phyloP scores from a whole-genome alignment of 768 basidiomycete genomes.

The Cytidiella melzeri region DNA sequence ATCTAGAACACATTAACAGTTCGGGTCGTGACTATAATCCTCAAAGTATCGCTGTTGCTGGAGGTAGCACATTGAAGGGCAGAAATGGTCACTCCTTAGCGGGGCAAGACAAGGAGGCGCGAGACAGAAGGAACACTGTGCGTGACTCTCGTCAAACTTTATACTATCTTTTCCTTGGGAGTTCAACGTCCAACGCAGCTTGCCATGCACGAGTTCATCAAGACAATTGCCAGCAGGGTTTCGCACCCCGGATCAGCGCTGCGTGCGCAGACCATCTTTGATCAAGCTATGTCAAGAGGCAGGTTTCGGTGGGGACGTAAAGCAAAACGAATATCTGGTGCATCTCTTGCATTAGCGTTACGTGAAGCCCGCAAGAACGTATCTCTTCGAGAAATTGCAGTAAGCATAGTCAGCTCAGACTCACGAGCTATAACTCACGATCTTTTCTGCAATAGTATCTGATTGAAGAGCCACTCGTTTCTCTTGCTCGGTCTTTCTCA shows the following conservation, averaged over 20 bases:
- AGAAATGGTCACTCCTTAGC: slow-evolving; percentile 54
- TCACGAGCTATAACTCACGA: slow-evolving; percentile 8
- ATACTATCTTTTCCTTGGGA: slow-evolving; percentile 10
- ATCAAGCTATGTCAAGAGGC: slow-evolving; percentile 54
- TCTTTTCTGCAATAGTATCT: slow-evolving; percentile 30
- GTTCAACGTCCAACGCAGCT: slow-evolving; percentile 33
- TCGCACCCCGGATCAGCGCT: slow-evolving; percentile 53
- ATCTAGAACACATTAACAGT: slow-evolving; percentile 31
- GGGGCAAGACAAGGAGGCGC: slow-evolving; percentile 60
- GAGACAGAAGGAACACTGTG: slow-evolving; percentile 60
- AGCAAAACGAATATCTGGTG: slow-evolving; percentile 64
- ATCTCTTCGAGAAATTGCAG: slow-evolving; percentile 62
- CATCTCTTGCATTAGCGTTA: slow-evolving; percentile 61
- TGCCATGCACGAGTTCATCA: slow-evolving; percentile 59
- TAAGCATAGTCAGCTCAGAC: slow-evolving; percentile 21
- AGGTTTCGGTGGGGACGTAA: slow-evolving; percentile 68
- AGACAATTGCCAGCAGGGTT: slow-evolving; percentile 51
- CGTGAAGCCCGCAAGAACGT: slow-evolving; percentile 67
- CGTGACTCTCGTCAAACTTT: slow-evolving; percentile 13
- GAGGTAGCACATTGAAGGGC: slow-evolving; percentile 37
- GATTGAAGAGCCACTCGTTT: slow-evolving; percentile 44
- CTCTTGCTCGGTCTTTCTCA: slow-evolving; percentile 51
- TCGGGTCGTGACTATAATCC: slow-evolving; percentile 27
- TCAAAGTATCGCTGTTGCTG: slow-evolving; percentile 21
- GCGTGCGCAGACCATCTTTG: slow-evolving; percentile 65